phyloP scores from a whole-genome alignment of 2,329 filamentous ascomycete species.

The Colletotrichum kahawae region DNA sequence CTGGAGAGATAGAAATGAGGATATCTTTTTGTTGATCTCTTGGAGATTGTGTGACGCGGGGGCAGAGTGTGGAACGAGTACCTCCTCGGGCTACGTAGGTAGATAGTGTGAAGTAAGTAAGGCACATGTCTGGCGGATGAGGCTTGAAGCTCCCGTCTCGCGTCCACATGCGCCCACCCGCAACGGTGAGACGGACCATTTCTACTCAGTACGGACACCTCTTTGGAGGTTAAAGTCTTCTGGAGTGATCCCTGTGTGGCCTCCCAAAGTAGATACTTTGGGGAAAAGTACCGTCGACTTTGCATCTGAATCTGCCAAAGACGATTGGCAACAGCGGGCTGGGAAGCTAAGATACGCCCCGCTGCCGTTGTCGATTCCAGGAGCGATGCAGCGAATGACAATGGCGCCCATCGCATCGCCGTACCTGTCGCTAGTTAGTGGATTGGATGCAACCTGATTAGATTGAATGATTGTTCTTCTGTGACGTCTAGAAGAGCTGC shows the following conservation, averaged over 20 bases:
- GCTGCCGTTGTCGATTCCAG: not conserved
- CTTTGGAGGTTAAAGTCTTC: not conserved
- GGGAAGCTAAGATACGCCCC: not conserved
- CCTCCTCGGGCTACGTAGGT: not conserved
- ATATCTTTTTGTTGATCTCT: not conserved
- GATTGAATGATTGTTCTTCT: not conserved
- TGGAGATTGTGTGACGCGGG: not conserved
- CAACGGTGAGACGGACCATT: not conserved
- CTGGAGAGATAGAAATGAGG: not conserved
- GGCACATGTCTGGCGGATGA: not conserved
- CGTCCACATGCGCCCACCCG: not conserved
- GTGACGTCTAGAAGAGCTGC: not conserved
- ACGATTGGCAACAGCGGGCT: not conserved
- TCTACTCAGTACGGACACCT: not conserved
- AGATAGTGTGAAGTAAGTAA: not conserved
- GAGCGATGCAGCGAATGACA: not conserved
- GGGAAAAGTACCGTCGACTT: not conserved
- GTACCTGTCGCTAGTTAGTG: not conserved
- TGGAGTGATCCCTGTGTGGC: not conserved
- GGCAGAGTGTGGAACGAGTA: not conserved
- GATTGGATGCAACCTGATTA: not conserved
- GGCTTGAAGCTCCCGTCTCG: not conserved
- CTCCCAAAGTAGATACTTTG: not conserved
- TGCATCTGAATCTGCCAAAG: not conserved
- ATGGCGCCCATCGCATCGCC: not conserved